These are phyloP conservation scores for Metschnikowia dekortorum DNA, from an alignment of 805 yeast genomes.

Conservation along the genomic window DNA sequence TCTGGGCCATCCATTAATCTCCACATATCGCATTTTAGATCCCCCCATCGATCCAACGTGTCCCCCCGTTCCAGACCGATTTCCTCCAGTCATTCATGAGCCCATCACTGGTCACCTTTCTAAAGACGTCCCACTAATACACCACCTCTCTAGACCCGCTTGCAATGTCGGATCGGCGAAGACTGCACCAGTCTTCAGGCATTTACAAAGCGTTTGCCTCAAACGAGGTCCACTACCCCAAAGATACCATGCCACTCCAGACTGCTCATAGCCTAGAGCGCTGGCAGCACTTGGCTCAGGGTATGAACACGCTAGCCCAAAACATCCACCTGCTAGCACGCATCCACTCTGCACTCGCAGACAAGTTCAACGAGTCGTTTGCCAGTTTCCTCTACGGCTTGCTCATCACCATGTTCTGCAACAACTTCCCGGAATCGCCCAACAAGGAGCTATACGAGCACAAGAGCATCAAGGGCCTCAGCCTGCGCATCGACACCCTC, in stretches of 20 bases:
- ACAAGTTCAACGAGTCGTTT: constrained; percentile 70
- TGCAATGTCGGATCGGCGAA: constrained; percentile 12
- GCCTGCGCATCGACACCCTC: constrained; percentile 21
- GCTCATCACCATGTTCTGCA: constrained; percentile 84
- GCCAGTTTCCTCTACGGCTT: constrained; percentile 75
- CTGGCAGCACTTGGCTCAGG: constrained; percentile 37
- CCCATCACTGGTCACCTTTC: too few relatives aligned
- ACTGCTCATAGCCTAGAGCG: constrained; percentile 34
- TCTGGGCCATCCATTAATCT: too few relatives aligned
- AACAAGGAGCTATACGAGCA: constrained; percentile 31
- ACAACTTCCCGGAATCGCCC: constrained; percentile 54
- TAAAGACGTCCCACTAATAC: too few relatives aligned
- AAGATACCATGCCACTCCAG: constrained; percentile 42
- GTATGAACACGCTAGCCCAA: constrained; percentile 50
- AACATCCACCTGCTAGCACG: constrained; percentile 54
- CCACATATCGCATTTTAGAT: too few relatives aligned
- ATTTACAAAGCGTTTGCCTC: constrained; percentile 24
- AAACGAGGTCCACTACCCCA: constrained; percentile 36
- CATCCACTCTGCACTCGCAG: constrained; percentile 57
- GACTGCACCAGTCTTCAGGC: constrained; percentile 22
- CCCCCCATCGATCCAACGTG: too few relatives aligned
- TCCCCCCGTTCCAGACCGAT: too few relatives aligned
- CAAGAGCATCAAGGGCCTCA: constrained; percentile 20
- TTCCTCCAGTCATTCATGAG: too few relatives aligned
- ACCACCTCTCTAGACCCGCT: too few relatives aligned